These are phyloP conservation scores for Neurospora sp. DNA, from an alignment of 495 filamentous ascomycete species.

Conservation along the genomic window DNA sequence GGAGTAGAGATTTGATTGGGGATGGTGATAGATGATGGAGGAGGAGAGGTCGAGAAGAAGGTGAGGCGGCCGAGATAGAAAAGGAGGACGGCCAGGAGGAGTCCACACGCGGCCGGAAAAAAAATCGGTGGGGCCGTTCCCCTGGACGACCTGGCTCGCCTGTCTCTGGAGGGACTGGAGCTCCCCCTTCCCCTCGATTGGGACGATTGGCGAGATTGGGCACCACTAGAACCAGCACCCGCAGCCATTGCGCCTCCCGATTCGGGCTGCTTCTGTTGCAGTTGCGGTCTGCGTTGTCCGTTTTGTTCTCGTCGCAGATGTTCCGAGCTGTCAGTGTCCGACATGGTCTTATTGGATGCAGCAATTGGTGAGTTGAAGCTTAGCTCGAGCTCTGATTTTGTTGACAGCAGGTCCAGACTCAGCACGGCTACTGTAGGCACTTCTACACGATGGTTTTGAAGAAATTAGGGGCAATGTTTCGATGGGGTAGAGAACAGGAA, in stretches of 20 bases:
- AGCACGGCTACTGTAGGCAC: neutral
- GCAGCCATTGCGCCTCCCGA: neutral
- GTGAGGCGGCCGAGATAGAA: constrained; percentile 13
- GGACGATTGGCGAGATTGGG: neutral
- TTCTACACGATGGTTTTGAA: neutral
- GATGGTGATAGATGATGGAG: constrained; percentile 3
- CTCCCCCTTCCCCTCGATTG: neutral
- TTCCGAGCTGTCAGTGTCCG: neutral
- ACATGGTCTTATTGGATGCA: neutral
- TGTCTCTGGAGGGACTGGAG: neutral
- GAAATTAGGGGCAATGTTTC: neutral
- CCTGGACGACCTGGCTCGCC: neutral
- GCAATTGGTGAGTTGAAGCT: neutral
- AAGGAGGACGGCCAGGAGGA: constrained; percentile 12
- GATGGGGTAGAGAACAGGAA: neutral
- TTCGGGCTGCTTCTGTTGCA: neutral
- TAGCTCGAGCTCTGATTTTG: neutral
- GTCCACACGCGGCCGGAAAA: constrained; percentile 5
- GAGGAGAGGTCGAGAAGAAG: constrained; percentile 5
- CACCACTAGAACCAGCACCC: neutral
- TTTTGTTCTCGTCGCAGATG: neutral
- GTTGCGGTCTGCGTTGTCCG: neutral
- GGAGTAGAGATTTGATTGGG: constrained; percentile 17
- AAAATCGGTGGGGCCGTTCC: neutral
- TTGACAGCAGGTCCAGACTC: neutral